These are phyloP conservation scores for Linnemannia schmuckeri DNA, from an alignment of 192 early-diverging fungal species.

Conservation along the genomic window DNA sequence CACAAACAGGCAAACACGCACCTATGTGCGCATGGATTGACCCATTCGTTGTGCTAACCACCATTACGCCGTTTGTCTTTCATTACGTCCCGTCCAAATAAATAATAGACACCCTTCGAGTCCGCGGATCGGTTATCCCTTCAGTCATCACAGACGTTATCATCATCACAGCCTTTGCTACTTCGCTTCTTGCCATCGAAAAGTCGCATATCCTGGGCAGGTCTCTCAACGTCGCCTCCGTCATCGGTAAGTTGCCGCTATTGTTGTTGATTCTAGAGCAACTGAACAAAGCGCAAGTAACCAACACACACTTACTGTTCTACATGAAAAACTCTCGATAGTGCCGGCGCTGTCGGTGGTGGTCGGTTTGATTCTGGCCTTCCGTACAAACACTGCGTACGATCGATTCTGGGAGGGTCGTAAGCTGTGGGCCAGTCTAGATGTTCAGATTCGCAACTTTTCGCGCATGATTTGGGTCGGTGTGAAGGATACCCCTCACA, in stretches of 20 bases:
- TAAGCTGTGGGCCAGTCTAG: constrained; percentile 80
- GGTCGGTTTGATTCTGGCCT: constrained; percentile 80
- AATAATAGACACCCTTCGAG: constrained; percentile 32
- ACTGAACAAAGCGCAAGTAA: background rate
- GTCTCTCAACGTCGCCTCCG: constrained; percentile 29
- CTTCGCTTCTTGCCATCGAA: constrained; percentile 16
- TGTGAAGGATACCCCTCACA: constrained; percentile 43
- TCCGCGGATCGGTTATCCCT: constrained; percentile 54
- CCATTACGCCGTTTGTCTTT: background rate
- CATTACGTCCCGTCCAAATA: background rate
- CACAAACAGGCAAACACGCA: background rate
- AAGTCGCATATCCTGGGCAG: background rate
- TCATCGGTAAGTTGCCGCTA: constrained; percentile 30
- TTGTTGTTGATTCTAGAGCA: background rate
- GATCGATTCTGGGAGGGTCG: constrained; percentile 90
- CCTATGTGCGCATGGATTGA: no score
- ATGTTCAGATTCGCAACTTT: constrained; percentile 74
- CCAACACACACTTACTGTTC: background rate
- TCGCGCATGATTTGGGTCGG: constrained; percentile 76
- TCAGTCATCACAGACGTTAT: constrained; percentile 32
- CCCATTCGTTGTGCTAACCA: background rate
- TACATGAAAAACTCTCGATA: background rate
- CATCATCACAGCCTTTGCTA: constrained; percentile 31
- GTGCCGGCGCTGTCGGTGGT: constrained; percentile 62
- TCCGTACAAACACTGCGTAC: constrained; percentile 86